Percentiles rank a stretch among this genome's conserved stretches.
These are phyloP conservation scores for Melampsora larici-populina DNA, from an alignment of 1,284 basidiomycete species.

Conservation along the genomic window DNA sequence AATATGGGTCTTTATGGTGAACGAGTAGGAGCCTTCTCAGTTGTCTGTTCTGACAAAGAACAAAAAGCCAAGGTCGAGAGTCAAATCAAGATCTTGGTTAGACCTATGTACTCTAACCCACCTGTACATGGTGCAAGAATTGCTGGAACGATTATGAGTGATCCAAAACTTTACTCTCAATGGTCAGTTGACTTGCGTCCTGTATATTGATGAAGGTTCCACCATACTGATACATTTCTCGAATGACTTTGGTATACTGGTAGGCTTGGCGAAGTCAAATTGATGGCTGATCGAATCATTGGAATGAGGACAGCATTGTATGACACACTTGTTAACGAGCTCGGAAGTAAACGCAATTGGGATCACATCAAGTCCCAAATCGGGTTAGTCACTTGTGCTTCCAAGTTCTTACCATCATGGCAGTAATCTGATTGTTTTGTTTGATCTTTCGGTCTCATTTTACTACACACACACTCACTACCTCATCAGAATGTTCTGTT, in stretches of 20 bases:
- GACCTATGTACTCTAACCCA: constrained; percentile 98
- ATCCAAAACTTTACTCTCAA: constrained; percentile 55
- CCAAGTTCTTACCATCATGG: constrained; percentile 68
- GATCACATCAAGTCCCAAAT: constrained; percentile 55
- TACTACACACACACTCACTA: neutral
- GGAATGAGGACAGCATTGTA: constrained; percentile 53
- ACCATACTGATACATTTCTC: constrained; percentile 67
- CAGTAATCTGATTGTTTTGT: neutral
- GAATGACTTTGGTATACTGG: constrained; percentile 60
- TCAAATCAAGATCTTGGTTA: constrained; percentile 83
- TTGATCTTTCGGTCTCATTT: neutral
- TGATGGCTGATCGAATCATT: constrained; percentile 55
- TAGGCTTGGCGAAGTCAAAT: constrained; percentile 53
- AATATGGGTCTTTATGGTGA: constrained; percentile 56
- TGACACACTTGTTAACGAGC: constrained; percentile 51
- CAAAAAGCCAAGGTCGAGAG: constrained; percentile 52
- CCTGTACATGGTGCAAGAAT: constrained; percentile 68
- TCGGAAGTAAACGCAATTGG: constrained; percentile 54
- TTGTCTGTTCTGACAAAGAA: constrained; percentile 51
- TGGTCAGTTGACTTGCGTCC: constrained; percentile 48
- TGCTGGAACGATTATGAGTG: constrained; percentile 55
- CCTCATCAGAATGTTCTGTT: constrained; percentile 32
- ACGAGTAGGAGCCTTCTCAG: constrained; percentile 53
- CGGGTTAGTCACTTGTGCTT: constrained; percentile 48
- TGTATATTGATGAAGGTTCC: constrained; percentile 50